Evolutionary conservation across 1,139 yeast genomes (phyloP), one percentile per base, ranked within the genome.

Genomic region (Pichia sp.): DNA sequence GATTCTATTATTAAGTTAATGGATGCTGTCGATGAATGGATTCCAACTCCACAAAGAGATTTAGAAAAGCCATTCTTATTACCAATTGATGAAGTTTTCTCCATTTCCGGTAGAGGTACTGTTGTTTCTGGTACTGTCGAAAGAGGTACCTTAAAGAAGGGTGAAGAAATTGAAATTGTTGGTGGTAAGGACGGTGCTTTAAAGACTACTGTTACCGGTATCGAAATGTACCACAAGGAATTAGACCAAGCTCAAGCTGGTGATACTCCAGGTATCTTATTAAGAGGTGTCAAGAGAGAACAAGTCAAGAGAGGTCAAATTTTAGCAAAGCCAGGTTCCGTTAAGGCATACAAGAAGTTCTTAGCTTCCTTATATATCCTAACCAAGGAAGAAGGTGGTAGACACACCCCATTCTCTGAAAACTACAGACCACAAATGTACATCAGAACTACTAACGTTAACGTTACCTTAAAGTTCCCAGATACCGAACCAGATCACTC

Each of bases 71-170:
- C 98, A 59, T 94, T 93, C 80, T 75, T 93, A 73, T 84, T 93
- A 86, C 98, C 99, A 55, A 84, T 93, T 62, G 99, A 93, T 77
- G 97, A 89, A 65, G 94, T 90, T 57, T 94, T 93, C 80, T 89
- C 98, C 52, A 93, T 93, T 61, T 90, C 98, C 47, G 99, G 99
- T 74, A 91, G 99, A 83, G 99, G 99, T 76, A 93, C 99, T 53
- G 99, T 93, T 59, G 96, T 89, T 63, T 88, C 98, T 51, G 99
- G 99, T 70, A 88, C 98, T 76, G 99, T 90, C 60, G 98, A 91
- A 78, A 90, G 99, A 76, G 99, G 99, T 74, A 72, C 81, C 59
- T 81, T 93, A 71, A 89, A 88, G 83, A 90, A 91, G 80, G 98
- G 98, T 75, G 98, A 91, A 74, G 98, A 93, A 77, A 78, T 93